Evolutionary conservation across 1,284 basidiomycete species (phyloP).

Genomic region (Phaffia rhodozyma): DNA sequence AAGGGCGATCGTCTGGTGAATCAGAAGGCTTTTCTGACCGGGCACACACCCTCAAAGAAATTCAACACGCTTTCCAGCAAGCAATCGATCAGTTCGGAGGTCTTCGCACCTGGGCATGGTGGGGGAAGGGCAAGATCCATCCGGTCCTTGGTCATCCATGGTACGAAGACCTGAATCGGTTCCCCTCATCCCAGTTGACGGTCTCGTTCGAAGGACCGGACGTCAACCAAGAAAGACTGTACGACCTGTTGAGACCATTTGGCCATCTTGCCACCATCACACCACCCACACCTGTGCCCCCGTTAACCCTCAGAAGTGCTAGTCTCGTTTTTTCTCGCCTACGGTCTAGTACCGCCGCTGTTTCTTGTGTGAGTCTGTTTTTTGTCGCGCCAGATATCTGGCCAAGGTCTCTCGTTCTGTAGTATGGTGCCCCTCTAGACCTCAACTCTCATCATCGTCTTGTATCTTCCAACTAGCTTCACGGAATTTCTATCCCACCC

Average conservation of each 20-base stretch:
- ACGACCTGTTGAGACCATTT: conserved; percentile 42
- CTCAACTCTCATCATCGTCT: background rate
- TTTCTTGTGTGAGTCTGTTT: conserved; percentile 24
- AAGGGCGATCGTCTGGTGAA: background rate
- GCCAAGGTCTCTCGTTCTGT: background rate
- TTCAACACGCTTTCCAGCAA: conserved; percentile 37
- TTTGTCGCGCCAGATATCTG: too few relatives aligned
- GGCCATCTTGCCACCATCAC: conserved; percentile 42
- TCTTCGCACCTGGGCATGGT: conserved; percentile 27
- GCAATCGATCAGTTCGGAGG: conserved; percentile 11
- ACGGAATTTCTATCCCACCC: conserved; percentile 48
- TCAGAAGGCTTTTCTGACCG: conserved; percentile 22
- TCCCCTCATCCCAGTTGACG: conserved; percentile 56
- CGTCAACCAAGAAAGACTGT: conserved; percentile 61
- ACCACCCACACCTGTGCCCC: conserved; percentile 46
- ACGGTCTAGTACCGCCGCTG: conserved; percentile 64
- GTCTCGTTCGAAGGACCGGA: conserved; percentile 81
- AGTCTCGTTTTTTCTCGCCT: conserved; percentile 51
- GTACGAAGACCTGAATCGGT: conserved; percentile 79
- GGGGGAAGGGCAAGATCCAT: conserved; percentile 55
- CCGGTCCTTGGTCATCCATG: conserved; percentile 70
- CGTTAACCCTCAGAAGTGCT: conserved; percentile 37
- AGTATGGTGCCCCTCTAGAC: background rate
- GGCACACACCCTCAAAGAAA: conserved; percentile 39
- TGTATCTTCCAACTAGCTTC: conserved; percentile 36